Evolutionary conservation across 148 eudicot species (phyloP), one percentile per base, ranked within the genome.

Genomic region (Suaeda aralocaspica): DNA sequence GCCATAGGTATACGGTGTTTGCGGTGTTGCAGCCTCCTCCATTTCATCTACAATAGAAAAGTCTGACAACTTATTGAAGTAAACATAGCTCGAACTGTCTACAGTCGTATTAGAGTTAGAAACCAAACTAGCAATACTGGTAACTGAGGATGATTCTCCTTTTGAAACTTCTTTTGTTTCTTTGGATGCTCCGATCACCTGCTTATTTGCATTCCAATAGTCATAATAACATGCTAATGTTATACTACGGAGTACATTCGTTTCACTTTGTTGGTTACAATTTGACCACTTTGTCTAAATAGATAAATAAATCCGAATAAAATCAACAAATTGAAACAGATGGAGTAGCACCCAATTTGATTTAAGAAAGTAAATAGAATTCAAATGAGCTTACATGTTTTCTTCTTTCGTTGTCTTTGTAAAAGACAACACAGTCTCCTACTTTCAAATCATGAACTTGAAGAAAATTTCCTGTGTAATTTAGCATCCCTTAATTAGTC

Each of bases 371-470:
- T n/a, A n/a, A n/a, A n/a, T n/a, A n/a, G n/a, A n/a, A n/a, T n/a
- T n/a, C 11, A 3, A 25, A 1, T 25, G 28, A 42, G 24, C 68
- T 45, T 64, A 64, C 68, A 25, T 44, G 45, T 25, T 2, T 44
- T 7, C 10, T 24, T 25, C 15, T 64, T 1, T 28, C 55, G 18
- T 48, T 39, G n/a, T 66, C 69, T 45, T 26, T 48, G 57, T 66
- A 66, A 29, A 66, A 16, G 39, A 19, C 39, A 7, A 66, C 29
- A 15, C 16, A 46, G 25, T 66, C 69, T 18, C 69, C 69, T 28
- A 22, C 69, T 49, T 29, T 66, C 69, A 66, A 9, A 16, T 18
- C 69, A 66, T 66, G 69, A 15, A 19, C 6, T 66, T 45, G 56
- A 4, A 66, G 14, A 46, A 66, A 66, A 0, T 66, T 8, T 9